Conservation (phyloP, 1,284 basidiomycete species). For the Tremellales sp. region DNA sequence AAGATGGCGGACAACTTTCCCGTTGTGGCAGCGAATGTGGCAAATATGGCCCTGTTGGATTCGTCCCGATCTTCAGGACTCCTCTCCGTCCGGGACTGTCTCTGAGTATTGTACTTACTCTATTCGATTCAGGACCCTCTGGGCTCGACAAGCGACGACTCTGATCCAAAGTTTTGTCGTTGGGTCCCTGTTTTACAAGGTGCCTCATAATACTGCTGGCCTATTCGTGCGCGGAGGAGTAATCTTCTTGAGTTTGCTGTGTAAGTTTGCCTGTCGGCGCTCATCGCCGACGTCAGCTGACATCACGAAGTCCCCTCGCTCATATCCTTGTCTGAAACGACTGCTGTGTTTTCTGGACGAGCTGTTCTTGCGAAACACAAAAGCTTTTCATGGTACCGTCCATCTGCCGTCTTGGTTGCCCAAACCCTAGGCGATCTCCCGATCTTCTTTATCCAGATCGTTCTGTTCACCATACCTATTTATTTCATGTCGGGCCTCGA, state of each 20-base stretch:
- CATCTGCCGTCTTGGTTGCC: constrained; percentile 55
- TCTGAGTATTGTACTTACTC: too few species aligned
- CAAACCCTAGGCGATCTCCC: constrained; percentile 60
- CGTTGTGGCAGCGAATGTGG: too few species aligned
- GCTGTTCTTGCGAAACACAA: constrained; percentile 62
- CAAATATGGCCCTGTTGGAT: too few species aligned
- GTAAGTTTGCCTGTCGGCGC: constrained; percentile 13
- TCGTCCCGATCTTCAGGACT: too few species aligned
- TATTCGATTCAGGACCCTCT: constrained; percentile 32
- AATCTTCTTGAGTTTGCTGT: constrained; percentile 51
- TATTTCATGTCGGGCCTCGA: constrained; percentile 42
- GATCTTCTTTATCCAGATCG: constrained; percentile 45
- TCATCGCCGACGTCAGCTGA: background rate
- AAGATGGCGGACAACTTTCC: too few species aligned
- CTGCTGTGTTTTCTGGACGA: constrained; percentile 65
- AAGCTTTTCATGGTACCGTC: constrained; percentile 49
- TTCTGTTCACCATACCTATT: constrained; percentile 47
- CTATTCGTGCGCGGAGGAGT: constrained; percentile 76
- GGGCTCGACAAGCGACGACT: constrained; percentile 38
- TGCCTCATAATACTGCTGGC: constrained; percentile 60
- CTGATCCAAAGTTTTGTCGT: constrained; percentile 49
- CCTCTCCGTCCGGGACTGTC: too few species aligned
- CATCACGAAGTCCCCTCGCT: constrained; percentile 44
- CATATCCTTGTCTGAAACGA: constrained; percentile 62
- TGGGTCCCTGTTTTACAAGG: constrained; percentile 69